Evolutionary conservation across 2,329 filamentous ascomycete species (phyloP), one percentile per base, ranked within the genome.

Genomic region (Thermothelomyces thermophilus): DNA sequence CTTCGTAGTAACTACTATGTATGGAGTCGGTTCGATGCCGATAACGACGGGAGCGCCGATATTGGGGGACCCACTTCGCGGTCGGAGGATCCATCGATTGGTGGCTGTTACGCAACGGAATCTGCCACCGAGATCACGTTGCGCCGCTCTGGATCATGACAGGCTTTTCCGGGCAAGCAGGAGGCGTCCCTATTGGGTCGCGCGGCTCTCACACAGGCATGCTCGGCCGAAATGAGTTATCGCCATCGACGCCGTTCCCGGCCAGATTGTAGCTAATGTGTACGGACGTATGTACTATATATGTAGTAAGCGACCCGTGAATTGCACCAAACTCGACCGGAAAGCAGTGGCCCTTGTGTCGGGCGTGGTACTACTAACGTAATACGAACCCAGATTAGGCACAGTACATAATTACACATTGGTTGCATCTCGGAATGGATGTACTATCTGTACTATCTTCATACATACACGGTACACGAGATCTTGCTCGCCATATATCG

Each of bases 31-130:
- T 31, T 31, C 30, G 30, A 31, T 9, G 14, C 31, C 31, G 31
- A 33, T 33, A 33, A n/a, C 13, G n/a, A 16, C 33, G 33, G 14
- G 14, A 26, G 26, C 28, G 14, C 16, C 26, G 42, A 37, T 16
- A 46, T 26, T 26, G 24, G 36, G 28, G 11, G 17, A 37, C 39
- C 46, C 48, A 35, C 37, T 16, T 14, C 11, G 14, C 16, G 10
- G 11, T 20, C 37, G 22, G 24, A 19, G 9, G 36, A 33, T 30
- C 26, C 43, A n/a, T 48, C 49, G 30, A 49, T 52, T 54, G 45
- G 42, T 28, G 48, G 43, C 37, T 35, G 48, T 58, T 58, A 58
- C 56, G 56, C 56, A 58, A 58, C 53, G 28, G 45, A 55, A 55
- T 58, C 55, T 48, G 44, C 19, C 46, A 24, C 35, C 46, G 13